A percentile compares a stretch with the other conserved stretches of the same genome.
Evolutionary conservation across 495 filamentous ascomycete species (phyloP).

Genomic region (Aeminium ludgeri): DNA sequence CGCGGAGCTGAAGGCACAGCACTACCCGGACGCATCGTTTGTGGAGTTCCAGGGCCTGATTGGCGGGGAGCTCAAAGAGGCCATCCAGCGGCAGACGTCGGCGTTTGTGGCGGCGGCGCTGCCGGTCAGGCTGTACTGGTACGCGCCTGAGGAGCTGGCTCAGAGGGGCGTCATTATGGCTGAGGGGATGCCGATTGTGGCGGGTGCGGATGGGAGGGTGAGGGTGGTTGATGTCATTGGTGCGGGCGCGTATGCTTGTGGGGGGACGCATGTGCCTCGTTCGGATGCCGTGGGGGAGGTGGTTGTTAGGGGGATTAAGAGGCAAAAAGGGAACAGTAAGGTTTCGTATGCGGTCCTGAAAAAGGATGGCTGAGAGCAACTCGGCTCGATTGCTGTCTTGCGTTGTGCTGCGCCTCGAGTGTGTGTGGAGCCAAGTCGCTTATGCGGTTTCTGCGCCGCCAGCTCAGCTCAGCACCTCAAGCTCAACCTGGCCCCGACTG

Average conservation of each 20-base stretch:
- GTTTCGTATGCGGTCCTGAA: constrained; percentile 28
- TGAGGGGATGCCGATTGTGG: constrained; percentile 1
- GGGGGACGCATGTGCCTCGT: constrained; percentile 42
- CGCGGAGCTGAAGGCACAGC: constrained; percentile 42
- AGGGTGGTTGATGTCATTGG: constrained; percentile 39
- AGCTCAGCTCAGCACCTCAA: too few species aligned
- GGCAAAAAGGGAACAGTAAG: constrained; percentile 35
- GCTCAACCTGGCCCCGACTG: too few species aligned
- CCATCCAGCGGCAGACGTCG: constrained; percentile 35
- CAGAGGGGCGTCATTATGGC: neutral
- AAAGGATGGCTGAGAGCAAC: neutral
- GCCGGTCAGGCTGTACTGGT: constrained; percentile 41
- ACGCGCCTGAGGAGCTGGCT: constrained; percentile 35
- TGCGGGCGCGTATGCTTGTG: constrained; percentile 41
- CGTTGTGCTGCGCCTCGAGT: too few species aligned
- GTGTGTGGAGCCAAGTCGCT: too few species aligned
- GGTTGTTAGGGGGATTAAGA: constrained; percentile 40
- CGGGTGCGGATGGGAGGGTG: constrained; percentile 24
- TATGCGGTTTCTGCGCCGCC: too few species aligned
- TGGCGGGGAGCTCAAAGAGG: constrained; percentile 37
- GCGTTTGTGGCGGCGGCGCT: constrained; percentile 31
- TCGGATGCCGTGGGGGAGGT: constrained; percentile 34
- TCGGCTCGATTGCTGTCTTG: too few species aligned
- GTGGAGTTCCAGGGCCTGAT: constrained; percentile 43
- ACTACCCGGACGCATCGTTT: constrained; percentile 39